Evolutionary conservation across 2,329 filamentous ascomycete genomes (phyloP), one percentile per base, ranked within the genome.

Genomic region (Alternaria rosae): DNA sequence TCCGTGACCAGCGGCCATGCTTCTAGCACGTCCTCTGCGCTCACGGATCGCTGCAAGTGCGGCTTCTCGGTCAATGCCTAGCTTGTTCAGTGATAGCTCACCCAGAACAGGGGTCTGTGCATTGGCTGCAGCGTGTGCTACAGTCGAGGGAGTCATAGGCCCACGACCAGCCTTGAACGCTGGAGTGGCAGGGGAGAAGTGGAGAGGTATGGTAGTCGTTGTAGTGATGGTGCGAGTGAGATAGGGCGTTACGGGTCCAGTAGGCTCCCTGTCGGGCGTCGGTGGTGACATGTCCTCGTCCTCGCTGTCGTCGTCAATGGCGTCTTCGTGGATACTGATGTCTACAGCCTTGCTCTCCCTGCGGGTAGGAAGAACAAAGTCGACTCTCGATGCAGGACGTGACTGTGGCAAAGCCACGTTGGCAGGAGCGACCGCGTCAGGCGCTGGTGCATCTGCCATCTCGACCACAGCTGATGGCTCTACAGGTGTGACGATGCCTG

Each of bases 41-140:
- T 92, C 89, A 55, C 89, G 85, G 68, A 94, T 94, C 75, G 90
- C 88, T 57, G 90, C 90, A 15, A 94, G 84, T 4, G 91, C 91
- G 77, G 93, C 85, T 76, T 93, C 92, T 56, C 92, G 85, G 57
- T 85, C 83, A 57, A 85, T 70, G 15, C 74, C 76, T 11, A 78
- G 69, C 48, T 74, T 74, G 62, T 78, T 80, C 61, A 76, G 51
- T 2, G 66, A 69, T 30, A 78, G 57, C 57, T 78, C 75, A n/a
- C 73, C 74, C 9, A 79, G 60, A 4, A 73, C 71, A 15, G 73
- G 73, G 4, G 76, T 71, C 28, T 66, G 72, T 21, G 68, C 68
- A 64, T 73, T 70, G 17, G 67, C 70, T 11, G 75, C 75, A 52
- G 66, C 70, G 52, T 80, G 78, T 8, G 75, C 76, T 17, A 79